A percentile compares a stretch with the other conserved stretches of the same genome.
These are phyloP conservation scores for Persicaria tinctoria DNA, from an alignment of 148 eudicot genomes.

Conservation along the genomic window DNA sequence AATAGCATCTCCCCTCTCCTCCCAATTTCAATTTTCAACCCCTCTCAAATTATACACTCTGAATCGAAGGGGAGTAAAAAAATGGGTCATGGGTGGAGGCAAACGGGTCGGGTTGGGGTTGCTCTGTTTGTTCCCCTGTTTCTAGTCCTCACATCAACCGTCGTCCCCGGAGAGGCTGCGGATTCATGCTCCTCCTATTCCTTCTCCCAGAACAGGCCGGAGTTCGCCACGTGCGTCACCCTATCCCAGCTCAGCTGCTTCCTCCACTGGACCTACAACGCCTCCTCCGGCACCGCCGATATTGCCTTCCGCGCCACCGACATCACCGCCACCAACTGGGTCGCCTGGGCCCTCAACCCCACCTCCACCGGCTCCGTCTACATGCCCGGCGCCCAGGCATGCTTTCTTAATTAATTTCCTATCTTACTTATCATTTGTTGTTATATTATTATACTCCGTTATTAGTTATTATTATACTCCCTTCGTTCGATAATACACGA, in stretches of 20 bases:
- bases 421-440: too few species aligned
- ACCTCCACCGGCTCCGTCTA: neutral
- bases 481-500: too few species aligned
- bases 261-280: neutral
- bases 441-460: too few species aligned
- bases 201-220: constrained; percentile 9
- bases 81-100: neutral
- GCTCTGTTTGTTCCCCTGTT: neutral
- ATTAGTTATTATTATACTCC: too few species aligned
- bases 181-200: constrained; percentile 9
- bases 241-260: constrained; percentile 13
- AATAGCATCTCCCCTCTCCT: too few species aligned
- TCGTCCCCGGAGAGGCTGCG: neutral
- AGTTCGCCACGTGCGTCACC: constrained; percentile 10
- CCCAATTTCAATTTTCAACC: too few species aligned
- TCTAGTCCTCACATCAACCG: neutral
- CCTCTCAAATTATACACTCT: too few species aligned
- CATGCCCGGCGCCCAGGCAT: constrained; percentile 53
- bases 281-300: constrained; percentile 14
- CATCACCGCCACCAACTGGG: constrained; percentile 16
- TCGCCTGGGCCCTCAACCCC: constrained; percentile 25
- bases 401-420: too few species aligned
- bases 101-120: neutral
- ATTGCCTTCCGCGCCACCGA: constrained; percentile 21
- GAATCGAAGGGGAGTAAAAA: neutral